phyloP scores from a whole-genome alignment of 2,329 filamentous ascomycete genomes.

The Aspergillus floridensis region DNA sequence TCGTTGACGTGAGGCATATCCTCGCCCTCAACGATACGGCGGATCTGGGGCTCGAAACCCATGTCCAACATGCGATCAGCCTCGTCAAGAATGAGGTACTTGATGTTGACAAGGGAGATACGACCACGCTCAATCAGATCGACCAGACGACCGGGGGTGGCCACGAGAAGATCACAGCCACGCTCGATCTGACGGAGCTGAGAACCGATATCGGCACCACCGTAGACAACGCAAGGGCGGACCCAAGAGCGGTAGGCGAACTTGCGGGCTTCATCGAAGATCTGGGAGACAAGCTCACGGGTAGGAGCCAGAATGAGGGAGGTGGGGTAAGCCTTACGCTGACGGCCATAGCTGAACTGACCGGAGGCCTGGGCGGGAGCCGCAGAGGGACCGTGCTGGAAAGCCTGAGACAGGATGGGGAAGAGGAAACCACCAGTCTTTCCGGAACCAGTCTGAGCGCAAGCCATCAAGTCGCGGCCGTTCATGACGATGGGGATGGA shows the following conservation, averaged over 20 bases:
- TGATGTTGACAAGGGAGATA: constrained; percentile 97
- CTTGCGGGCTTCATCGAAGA: constrained; percentile 95
- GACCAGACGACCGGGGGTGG: constrained; percentile 93
- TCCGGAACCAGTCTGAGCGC: constrained; percentile 98
- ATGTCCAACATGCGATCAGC: constrained; percentile 99
- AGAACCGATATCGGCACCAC: constrained; percentile 96
- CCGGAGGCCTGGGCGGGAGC: constrained; percentile 62
- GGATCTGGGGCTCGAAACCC: constrained; percentile 99
- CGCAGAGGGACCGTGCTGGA: constrained; percentile 78
- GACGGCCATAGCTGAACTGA: constrained; percentile 72
- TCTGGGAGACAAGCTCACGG: constrained; percentile 97
- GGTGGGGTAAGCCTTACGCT: constrained; percentile 97
- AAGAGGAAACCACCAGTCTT: constrained; percentile 99
- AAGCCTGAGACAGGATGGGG: constrained; percentile 97
- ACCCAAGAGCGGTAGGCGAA: constrained; percentile 99
- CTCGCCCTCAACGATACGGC: constrained; percentile 95
- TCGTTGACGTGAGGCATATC: constrained; percentile 84
- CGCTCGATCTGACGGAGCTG: constrained; percentile 98
- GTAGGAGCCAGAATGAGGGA: constrained; percentile 94
- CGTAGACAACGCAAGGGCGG: constrained; percentile 95
- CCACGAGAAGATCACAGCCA: constrained; percentile 94
- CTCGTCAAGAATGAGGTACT: constrained; percentile 98
- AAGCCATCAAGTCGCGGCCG: constrained; percentile 98
- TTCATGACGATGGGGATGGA: constrained; percentile 98
- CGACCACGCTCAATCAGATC: constrained; percentile 98